Evolutionary conservation across 2,329 filamentous ascomycete species (phyloP), one percentile per base, ranked within the genome.

Genomic region (Monosporascus sp.): DNA sequence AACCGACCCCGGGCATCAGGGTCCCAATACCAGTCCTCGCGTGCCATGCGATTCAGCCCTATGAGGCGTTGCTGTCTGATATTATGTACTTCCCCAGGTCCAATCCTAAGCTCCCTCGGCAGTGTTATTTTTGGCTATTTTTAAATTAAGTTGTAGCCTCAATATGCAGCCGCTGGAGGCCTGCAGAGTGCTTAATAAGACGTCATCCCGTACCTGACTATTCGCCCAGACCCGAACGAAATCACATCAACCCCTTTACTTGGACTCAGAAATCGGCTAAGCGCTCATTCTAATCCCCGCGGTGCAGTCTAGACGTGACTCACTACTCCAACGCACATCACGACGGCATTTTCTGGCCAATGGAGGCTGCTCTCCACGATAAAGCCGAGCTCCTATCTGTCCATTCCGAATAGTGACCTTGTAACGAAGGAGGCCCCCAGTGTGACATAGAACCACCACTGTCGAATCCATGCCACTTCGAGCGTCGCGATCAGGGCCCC

Each of bases 141-240:
- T 69, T 72, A 71, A 68, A 68, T 65, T 68, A 65, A 67, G 69
- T 59, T 56, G 57, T 60, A 69, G 68, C 64, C 68, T 69, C 66
- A 64, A 64, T 58, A 58, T 71, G 69, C 66, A 71, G 63, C 65
- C 63, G 59, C 62, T 60, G 47, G 59, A 60, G 60, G 62, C 55
- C 61, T 68, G 69, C 66, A 66, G 57, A 58, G 53, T 63, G 63
- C 62, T 68, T 67, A 67, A 63, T 63, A 64, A 54, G 56, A 69
- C 67, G 62, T 68, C 66, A 67, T 51, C 51, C 60, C 59, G 52
- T 58, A 28, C 40, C 57, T 55, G 51, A 17, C 37, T 17, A 43
- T 43, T 14, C 40, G 22, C 18, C 18, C 31, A 35, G 31, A 14
- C 24, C 50, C 49, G 50, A 49, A 51, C 37, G 22, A 46, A n/a